Percentiles rank a stretch among this genome's conserved stretches.
Evolutionary conservation across 2,329 filamentous ascomycete species (phyloP).

Genomic region (Fusarium foetens): DNA sequence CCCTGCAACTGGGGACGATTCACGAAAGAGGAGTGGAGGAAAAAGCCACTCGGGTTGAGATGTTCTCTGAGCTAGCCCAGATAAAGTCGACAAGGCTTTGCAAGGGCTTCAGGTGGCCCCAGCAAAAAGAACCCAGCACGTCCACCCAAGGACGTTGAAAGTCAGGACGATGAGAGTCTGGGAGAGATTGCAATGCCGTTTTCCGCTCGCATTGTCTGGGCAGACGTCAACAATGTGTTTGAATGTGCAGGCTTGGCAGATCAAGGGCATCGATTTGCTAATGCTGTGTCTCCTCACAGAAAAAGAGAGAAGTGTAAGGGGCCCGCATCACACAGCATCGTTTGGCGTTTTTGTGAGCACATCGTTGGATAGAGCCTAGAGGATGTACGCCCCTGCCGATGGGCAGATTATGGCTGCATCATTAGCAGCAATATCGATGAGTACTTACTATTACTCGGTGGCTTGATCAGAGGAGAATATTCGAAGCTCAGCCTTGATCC

Average conservation of each 20-base stretch:
- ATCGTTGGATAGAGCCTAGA: conserved; percentile 12
- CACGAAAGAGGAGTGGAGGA: conserved; percentile 16
- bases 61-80: conserved; percentile 7
- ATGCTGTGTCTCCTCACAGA: neutral
- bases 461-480: neutral
- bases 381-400: conserved; percentile 13
- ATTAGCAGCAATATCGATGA: neutral
- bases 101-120: conserved; percentile 23
- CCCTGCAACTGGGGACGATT: conserved; percentile 9
- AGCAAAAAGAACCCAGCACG: conserved; percentile 9
- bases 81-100: conserved; percentile 24
- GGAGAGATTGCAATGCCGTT: conserved; percentile 22
- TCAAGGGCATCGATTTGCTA: conserved; percentile 4
- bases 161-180: conserved; percentile 1
- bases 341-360: conserved; percentile 19
- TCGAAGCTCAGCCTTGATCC: conserved; percentile 5
- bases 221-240: conserved; percentile 13
- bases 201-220: conserved; percentile 30
- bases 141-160: conserved; percentile 5
- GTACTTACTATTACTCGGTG: neutral
- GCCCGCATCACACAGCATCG: neutral
- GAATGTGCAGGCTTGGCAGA: conserved; percentile 4
- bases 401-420: conserved; percentile 10
- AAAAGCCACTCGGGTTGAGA: conserved; percentile 16
- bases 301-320: neutral